A percentile compares a stretch with the other conserved stretches of the same genome.
Evolutionary conservation across 192 early-diverging fungal genomes (phyloP).

Genomic region (Backusella westeae): DNA sequence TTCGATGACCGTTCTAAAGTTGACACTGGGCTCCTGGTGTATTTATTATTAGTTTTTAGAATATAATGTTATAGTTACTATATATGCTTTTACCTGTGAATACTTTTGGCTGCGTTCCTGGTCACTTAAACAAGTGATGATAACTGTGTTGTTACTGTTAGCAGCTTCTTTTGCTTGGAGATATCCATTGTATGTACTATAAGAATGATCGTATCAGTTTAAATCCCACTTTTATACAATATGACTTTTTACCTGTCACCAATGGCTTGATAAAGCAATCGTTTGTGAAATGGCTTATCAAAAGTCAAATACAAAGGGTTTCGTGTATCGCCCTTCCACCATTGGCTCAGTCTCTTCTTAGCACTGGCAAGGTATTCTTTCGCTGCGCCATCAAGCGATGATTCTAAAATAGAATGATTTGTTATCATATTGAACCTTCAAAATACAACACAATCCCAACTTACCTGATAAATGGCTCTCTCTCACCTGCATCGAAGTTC

Average conservation of each 20-base stretch:
- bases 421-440: too few relatives aligned
- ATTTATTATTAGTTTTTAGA: neutral
- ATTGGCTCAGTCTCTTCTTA: conserved; percentile 36
- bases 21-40: conserved; percentile 24
- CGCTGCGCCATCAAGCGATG: neutral
- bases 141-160: conserved; percentile 39
- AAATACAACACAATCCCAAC: too few relatives aligned
- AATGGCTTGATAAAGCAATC: conserved; percentile 76
- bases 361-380: neutral
- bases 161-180: conserved; percentile 33
- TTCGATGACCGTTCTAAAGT: conserved; percentile 82
- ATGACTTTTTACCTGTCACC: conserved; percentile 20
- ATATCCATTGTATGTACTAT: conserved; percentile 39
- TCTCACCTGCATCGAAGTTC: neutral
- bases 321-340: conserved; percentile 35
- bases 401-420: neutral
- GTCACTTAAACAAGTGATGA: conserved; percentile 42
- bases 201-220: neutral
- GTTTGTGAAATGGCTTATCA: conserved; percentile 60
- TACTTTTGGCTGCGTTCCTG: conserved; percentile 40
- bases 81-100: neutral
- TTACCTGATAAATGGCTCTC: neutral
- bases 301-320: conserved; percentile 38
- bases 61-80: too few relatives aligned
- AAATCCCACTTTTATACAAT: too few relatives aligned